These are phyloP conservation scores for Stygiomarasmius scandens DNA, from an alignment of 1,284 basidiomycete species.

Conservation along the genomic window DNA sequence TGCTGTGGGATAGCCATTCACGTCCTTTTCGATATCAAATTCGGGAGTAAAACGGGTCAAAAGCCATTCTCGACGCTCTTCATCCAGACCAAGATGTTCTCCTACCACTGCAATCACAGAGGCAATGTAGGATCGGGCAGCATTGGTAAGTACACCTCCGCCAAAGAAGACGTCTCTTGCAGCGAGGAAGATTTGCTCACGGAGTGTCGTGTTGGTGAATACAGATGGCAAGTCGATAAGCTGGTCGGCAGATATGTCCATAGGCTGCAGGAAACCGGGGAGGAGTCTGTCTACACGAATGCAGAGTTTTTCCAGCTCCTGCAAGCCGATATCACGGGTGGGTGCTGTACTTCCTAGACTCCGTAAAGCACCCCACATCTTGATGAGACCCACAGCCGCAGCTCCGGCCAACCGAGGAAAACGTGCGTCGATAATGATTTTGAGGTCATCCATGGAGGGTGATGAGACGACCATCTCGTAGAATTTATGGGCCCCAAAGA, in stretches of 20 bases:
- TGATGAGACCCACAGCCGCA: slow-evolving; percentile 54
- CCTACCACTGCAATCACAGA: slow-evolving; percentile 58
- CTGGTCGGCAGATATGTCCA: slow-evolving; percentile 45
- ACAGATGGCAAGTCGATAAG: slow-evolving; percentile 38
- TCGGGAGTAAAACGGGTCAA: slow-evolving; percentile 64
- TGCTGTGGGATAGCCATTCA: slow-evolving; percentile 58
- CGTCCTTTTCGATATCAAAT: slow-evolving; percentile 70
- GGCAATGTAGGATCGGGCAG: slow-evolving; percentile 54
- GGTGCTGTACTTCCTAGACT: slow-evolving; percentile 52
- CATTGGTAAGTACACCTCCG: slow-evolving; percentile 55
- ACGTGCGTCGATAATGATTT: slow-evolving; percentile 65
- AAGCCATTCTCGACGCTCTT: slow-evolving; percentile 59
- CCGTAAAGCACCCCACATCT: slow-evolving; percentile 63
- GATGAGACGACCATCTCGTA: slow-evolving; percentile 67
- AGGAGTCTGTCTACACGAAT: slow-evolving; percentile 69
- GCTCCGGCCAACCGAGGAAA: slow-evolving; percentile 63
- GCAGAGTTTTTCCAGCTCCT: slow-evolving; percentile 91
- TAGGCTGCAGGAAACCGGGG: slow-evolving; percentile 47
- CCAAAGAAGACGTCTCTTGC: slow-evolving; percentile 94
- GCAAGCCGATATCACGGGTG: slow-evolving; percentile 70
- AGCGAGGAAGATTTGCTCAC: slow-evolving; percentile 92
- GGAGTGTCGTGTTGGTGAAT: slow-evolving; percentile 76
- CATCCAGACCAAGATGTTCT: slow-evolving; percentile 66
- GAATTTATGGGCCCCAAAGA: slow-evolving; percentile 85
- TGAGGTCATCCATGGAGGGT: slow-evolving; percentile 69